Evolutionary conservation across 495 filamentous ascomycete genomes (phyloP).

Genomic region (Trichoderma erinaceum): DNA sequence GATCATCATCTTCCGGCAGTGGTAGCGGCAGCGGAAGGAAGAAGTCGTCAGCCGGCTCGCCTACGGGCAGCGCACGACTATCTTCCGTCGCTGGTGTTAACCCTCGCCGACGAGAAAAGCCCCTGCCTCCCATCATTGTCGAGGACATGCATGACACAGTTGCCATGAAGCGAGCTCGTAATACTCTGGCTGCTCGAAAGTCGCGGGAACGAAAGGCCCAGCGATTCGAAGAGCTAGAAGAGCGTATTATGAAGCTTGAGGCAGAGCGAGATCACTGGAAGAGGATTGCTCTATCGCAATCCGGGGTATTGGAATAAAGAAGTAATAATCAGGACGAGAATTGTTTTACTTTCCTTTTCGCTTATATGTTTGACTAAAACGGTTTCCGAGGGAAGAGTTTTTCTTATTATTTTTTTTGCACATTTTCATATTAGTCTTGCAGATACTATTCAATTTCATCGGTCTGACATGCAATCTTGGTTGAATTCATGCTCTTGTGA

Average conservation of each 20-base stretch:
- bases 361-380: conserved; percentile 6
- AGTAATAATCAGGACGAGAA: background rate
- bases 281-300: conserved; percentile 38
- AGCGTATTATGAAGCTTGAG: conserved; percentile 42
- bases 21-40: conserved; percentile 25
- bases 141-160: conserved; percentile 65
- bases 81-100: conserved; percentile 66
- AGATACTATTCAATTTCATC: no score
- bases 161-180: conserved; percentile 88
- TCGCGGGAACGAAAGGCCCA: conserved; percentile 78
- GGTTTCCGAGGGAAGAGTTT: background rate
- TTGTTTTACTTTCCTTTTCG: conserved; percentile 12
- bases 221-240: conserved; percentile 58
- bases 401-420: background rate
- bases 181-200: conserved; percentile 92
- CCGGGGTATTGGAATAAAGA: background rate
- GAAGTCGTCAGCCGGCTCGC: conserved; percentile 42
- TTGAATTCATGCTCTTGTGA: no score
- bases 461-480: no score
- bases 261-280: conserved; percentile 56
- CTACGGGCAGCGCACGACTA: conserved; percentile 45
- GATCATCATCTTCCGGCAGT: conserved; percentile 2
- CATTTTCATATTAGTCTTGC: background rate
- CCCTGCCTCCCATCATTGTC: conserved; percentile 69
- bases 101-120: conserved; percentile 66